Base-by-base conservation (phyloP, 495 filamentous ascomycete species). In the Elasticomyces elasticus region DNA sequence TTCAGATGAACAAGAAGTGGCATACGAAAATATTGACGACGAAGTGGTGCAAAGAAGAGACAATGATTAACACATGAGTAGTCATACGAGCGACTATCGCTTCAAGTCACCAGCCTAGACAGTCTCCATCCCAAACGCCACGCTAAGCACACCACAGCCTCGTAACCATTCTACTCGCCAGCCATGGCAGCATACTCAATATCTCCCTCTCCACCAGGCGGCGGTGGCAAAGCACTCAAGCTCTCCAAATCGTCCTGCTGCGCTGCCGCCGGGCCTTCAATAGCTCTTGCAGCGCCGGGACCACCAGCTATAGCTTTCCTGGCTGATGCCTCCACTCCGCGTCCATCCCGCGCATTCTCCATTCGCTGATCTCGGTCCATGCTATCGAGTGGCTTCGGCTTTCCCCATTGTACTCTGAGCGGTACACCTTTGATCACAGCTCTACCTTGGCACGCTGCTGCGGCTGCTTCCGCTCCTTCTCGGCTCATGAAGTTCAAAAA, bases 401-500 rank as follows among this genome's bases (percentile, higher is more conserved):
- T 83, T 5, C 88, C 90, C 92, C 92, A 98, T 51, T 88, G 81
- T 15, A 98, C 78, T 20, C 89, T 76, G 48, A 98, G 66, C 0
- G 94, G 92, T 62, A 89, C 95, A 0, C 91, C 94, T 28, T 76
- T 68, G 47, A 85, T 84, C 27, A 97, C 77, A 0, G 87, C 88
- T 56, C 85, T 87, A 0, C 94, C 92, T 67, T 95, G 85, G 62
- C 86, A 91, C 27, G 85, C 82, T 49, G 78, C 79, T 0, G 94
- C 85, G 0, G 92, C 92, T 23, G 74, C 80, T 68, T 97, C 92
- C 10, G 92, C 92, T 1, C 76, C 82, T 38, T 86, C 79, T 49
- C 94, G 81, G 24, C 79, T 85, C 50, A 85, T 77, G 66, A 86
- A 98, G 71, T 97, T 98, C 69, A 98, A 78, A 62, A 95, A 98